Evolutionary conservation across 2,329 filamentous ascomycete genomes (phyloP), one percentile per base, ranked within the genome.

Genomic region (Aureobasidium melanogenum): DNA sequence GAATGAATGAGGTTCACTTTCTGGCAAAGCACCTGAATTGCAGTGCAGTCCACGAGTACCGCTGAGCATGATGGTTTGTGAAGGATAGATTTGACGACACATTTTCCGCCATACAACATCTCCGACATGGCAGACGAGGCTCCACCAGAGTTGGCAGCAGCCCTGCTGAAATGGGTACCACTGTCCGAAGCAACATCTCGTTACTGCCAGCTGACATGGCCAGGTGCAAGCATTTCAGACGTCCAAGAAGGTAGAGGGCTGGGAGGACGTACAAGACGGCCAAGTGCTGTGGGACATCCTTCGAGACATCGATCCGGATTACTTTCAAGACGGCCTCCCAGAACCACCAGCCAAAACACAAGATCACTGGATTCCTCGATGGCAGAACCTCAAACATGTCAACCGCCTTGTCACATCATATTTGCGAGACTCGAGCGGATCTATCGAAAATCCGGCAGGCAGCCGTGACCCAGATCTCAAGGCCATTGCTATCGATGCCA

Each of bases 351-450:
- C 75, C 52, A 73, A 72, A 50, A 68, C 73, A n/a, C 70, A 70
- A 32, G 75, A 76, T 65, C 77, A 78, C 64, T 81, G 78, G 78
- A 80, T 79, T 54, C 74, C 76, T 50, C 72, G 75, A 73, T 80
- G 78, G 78, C 78, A 80, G 72, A 80, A 80, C 65, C 71, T 80
- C 62, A 80, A 80, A 68, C 75, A 79, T 64, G 74, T 80, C 64
- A 77, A 80, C 66, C 75, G 77, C 43, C 71, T 75, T 65, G 73
- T 79, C 59, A 76, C 76, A 28, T 74, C 76, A 28, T 81, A 80
- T 69, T 77, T 80, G 59, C 73, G 77, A 19, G 78, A 80, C 62
- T 74, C 72, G 9, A 73, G 72, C 66, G 75, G 63, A 73, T 73
- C 68, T 70, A 69, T 61, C 70, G 74, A 63, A 69, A 75, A 60